Evolutionary conservation across 441 rosid species (phyloP), one percentile per base, ranked within the genome.

Genomic region (Populus hybrid): DNA sequence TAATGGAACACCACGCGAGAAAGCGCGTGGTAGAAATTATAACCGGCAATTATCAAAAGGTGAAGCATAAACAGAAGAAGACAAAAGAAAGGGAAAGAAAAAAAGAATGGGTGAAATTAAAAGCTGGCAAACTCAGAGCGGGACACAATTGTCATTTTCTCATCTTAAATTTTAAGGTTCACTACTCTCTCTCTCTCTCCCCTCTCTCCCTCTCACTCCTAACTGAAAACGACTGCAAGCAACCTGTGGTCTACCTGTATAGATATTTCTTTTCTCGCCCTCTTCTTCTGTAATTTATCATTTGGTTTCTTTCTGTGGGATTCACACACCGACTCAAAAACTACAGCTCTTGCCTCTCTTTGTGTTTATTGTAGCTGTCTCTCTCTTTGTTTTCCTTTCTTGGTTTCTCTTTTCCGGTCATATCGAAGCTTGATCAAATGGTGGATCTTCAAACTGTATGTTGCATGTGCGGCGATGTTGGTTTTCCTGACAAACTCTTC

Each of bases 391-490:
- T n/a, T 42, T 36, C 8, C 32, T 30, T 30, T 30, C 32, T 30
- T 30, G 32, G 32, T 4, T 30, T 30, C 32, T 30, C 32, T 30
- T 50, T 20, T 70, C 8, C 65, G 11, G 32, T 18, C 70, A 8
- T 11, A 72, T 46, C 64, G 8, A 11, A 34, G 36, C 76, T 50
- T 50, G 57, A 50, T 50, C 57, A 50, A 73, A 90, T 91, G 95
- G 93, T 87, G 86, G 97, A 93, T 87, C 83, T 82, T 54, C 90
- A 86, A 72, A 81, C 85, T 30, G 89, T 93, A 6, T 93, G 98
- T 82, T 90, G 94, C 94, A 89, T 95, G 98, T 95, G 99, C 88
- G 99, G 99, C 84, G 99, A 95, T 85, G 92, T 95, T 24, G 98
- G 99, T 66, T 95, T 95, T 84, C 83, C 95, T n/a, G 99, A 90